Evolutionary conservation across 108 stramenopile genomes (phyloP).

Genomic region (Cyclotella atomus): DNA sequence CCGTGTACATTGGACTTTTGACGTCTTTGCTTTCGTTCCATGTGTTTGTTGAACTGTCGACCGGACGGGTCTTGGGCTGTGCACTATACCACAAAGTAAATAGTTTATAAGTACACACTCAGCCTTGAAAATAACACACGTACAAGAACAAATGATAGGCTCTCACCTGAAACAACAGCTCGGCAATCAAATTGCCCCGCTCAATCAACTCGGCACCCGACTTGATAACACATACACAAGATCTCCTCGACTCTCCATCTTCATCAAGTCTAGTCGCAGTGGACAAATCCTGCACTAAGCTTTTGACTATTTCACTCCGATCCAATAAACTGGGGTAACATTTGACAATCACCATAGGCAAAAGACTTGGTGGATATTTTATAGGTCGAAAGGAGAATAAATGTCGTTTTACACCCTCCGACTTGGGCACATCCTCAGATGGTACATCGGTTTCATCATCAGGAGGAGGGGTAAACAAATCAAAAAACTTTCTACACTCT

Average conservation of each 20-base stretch:
- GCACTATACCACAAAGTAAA: constrained; percentile 7
- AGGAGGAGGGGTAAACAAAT: constrained; percentile 32
- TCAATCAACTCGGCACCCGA: constrained; percentile 32
- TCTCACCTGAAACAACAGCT: constrained; percentile 37
- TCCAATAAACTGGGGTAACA: constrained; percentile 43
- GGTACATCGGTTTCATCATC: background rate
- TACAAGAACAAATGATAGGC: background rate
- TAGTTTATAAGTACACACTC: background rate
- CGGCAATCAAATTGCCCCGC: constrained; percentile 31
- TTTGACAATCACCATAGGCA: constrained; percentile 41
- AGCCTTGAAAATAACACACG: background rate
- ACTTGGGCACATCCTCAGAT: background rate
- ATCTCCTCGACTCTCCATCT: background rate
- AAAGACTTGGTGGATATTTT: constrained; percentile 31
- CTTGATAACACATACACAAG: constrained; percentile 34
- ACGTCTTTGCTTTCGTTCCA: constrained; percentile 28
- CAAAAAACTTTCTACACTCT: constrained; percentile 22
- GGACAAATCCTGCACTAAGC: constrained; percentile 25
- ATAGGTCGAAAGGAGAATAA: background rate
- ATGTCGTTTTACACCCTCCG: background rate
- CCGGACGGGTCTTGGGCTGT: constrained; percentile 40
- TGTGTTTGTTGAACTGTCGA: constrained; percentile 22
- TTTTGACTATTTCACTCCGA: constrained; percentile 21
- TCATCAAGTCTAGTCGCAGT: background rate
- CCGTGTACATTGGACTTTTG: constrained; percentile 27